Evolutionary conservation across 1,139 yeast genomes (phyloP), one percentile per base, ranked within the genome.

Genomic region (Debaryomyces robertsiae): DNA sequence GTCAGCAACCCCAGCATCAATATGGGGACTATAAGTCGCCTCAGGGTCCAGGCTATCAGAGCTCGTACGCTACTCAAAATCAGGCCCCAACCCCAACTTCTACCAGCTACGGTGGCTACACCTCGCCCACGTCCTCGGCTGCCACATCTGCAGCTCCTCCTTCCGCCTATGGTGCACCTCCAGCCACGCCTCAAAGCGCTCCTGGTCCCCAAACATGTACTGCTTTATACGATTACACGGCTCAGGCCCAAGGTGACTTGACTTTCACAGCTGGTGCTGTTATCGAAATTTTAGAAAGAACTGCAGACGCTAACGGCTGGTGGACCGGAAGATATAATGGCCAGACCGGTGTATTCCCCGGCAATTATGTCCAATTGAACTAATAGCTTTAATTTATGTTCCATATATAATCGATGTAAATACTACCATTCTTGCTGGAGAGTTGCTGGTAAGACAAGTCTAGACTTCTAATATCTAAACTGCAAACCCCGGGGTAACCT

Each of bases 261-360:
- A 67, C 85, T 13, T 86, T 93, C 67, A 77, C 82, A 28, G 96
- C 96, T 0, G 98, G 98, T 15, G 88, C 93, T 6, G 77, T 81
- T 27, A 90, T 93, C 53, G 90, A 88, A 54, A 74, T 93, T 43
- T 77, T 90, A 5, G 88, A 89, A 58, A 82, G 87, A 54, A 84
- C 95, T 1, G 75, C 80, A 0, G 96, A 90, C 58, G 75, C 82
- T 41, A 89, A 89, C 55, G 98, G 96, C 3, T 93, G 98, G 98
- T 93, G 98, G 98, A 88, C 96, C 1, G 98, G 98, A n/a, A 70
- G 75, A 41, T 70, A 79, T 52, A 88, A 90, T 54, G 97, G 97
- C 9, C 84, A 75, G 46, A 82, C 83, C 42, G 98, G 98, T 41
- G 87, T 83, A 6, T 93, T 93, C 72, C 98, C 98, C 4, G 98